These are phyloP conservation scores for Annulohypoxylon stygium DNA, from an alignment of 495 filamentous ascomycete species.

Conservation along the genomic window DNA sequence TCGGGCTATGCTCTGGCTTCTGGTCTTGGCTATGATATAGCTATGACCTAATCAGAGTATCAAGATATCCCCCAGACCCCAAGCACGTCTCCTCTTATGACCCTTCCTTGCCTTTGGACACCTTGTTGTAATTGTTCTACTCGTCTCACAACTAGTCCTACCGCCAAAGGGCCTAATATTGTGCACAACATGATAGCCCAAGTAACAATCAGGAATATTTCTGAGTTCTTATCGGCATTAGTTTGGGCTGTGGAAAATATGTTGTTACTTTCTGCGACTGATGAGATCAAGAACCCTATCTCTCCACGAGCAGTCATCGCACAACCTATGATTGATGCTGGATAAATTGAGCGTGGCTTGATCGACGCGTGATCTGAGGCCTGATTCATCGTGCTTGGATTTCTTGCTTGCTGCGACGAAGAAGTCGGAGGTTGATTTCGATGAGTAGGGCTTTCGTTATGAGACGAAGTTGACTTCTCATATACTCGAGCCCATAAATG, in stretches of 20 bases:
- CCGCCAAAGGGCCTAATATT: constrained; percentile 75
- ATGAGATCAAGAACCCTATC: constrained; percentile 82
- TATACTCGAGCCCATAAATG: background rate
- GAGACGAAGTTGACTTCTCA: background rate
- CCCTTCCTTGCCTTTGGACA: constrained; percentile 17
- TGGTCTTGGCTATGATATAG: too few species aligned
- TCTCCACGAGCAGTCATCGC: constrained; percentile 85
- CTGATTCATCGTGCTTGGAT: background rate
- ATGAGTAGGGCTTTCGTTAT: background rate
- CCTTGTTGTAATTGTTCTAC: constrained; percentile 48
- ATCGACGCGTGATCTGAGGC: constrained; percentile 29
- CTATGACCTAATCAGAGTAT: background rate
- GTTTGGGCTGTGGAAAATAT: constrained; percentile 59
- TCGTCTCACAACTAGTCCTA: constrained; percentile 70
- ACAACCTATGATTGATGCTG: constrained; percentile 67
- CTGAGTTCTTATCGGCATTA: constrained; percentile 45
- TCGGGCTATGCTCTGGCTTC: too few species aligned
- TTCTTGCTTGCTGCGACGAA: background rate
- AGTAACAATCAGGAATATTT: constrained; percentile 72
- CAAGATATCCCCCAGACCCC: constrained; percentile 46
- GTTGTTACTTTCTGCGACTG: constrained; percentile 71
- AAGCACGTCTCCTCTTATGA: constrained; percentile 35
- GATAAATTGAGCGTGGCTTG: constrained; percentile 70
- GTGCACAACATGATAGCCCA: constrained; percentile 86
- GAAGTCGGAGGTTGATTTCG: background rate